Evolutionary conservation across 1,284 basidiomycete genomes (phyloP).

Genomic region (Kwoniella shivajii): DNA sequence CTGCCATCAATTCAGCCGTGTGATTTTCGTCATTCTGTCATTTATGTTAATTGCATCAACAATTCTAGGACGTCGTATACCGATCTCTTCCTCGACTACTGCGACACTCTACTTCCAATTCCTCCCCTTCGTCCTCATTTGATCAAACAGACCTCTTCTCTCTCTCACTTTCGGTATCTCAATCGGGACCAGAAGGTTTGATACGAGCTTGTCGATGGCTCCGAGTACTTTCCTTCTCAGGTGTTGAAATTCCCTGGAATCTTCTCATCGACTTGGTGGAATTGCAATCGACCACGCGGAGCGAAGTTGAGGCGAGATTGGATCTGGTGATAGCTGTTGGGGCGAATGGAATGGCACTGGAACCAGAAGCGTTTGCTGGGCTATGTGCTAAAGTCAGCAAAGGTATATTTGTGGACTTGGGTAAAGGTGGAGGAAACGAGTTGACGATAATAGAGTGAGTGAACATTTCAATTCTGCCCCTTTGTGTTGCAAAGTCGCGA

Average conservation of each 20-base stretch:
- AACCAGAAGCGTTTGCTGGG: constrained; percentile 25
- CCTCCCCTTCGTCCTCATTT: constrained; percentile 12
- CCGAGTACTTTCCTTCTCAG: constrained; percentile 66
- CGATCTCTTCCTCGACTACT: constrained; percentile 64
- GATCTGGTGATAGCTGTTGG: constrained; percentile 39
- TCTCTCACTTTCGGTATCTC: constrained; percentile 58
- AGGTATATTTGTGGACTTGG: constrained; percentile 16
- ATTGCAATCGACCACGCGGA: constrained; percentile 1
- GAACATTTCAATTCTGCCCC: background rate
- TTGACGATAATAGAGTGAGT: constrained; percentile 12
- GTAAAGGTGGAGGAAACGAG: background rate
- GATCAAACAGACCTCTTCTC: constrained; percentile 62
- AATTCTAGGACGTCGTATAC: constrained; percentile 38
- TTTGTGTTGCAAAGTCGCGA: background rate
- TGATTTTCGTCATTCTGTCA: too few relatives aligned
- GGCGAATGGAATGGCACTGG: constrained; percentile 30
- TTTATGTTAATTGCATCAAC: background rate
- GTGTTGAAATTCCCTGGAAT: constrained; percentile 64
- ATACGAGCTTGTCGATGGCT: constrained; percentile 65
- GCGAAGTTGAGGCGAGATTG: constrained; percentile 22
- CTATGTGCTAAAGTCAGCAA: constrained; percentile 27
- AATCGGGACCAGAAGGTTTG: constrained; percentile 58
- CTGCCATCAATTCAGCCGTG: background rate
- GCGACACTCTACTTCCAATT: constrained; percentile 25
- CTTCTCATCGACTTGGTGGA: constrained; percentile 26